phyloP scores from a whole-genome alignment of 73 alveolate genomes.

The Durusdinium trenchii region DNA sequence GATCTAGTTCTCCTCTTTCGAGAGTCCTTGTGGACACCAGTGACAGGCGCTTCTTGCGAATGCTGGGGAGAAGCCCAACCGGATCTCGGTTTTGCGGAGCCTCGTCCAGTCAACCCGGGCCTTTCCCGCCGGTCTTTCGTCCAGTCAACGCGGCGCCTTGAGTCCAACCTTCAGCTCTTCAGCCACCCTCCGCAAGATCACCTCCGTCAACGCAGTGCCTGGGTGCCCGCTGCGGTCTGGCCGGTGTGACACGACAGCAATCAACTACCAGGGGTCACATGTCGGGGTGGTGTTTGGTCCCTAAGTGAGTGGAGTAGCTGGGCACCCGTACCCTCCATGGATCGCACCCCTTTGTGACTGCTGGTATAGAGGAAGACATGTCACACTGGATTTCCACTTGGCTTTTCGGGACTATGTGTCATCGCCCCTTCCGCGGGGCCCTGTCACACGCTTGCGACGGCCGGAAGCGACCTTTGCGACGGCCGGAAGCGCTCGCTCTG shows the following conservation, averaged over 20 bases:
- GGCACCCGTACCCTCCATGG: too few species aligned
- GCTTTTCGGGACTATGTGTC: too few species aligned
- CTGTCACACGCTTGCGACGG: too few species aligned
- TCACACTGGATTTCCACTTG: neutral
- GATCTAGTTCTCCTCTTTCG: neutral
- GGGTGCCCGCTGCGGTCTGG: neutral
- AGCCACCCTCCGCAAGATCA: conserved; percentile 46
- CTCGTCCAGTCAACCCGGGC: neutral
- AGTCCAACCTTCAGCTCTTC: conserved; percentile 33
- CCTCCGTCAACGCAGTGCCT: conserved; percentile 73
- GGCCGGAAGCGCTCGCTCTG: too few species aligned
- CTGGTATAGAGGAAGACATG: neutral
- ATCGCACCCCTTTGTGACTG: too few species aligned
- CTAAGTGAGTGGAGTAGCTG: too few species aligned
- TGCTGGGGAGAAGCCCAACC: neutral
- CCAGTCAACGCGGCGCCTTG: neutral
- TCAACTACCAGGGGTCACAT: neutral
- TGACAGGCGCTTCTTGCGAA: neutral
- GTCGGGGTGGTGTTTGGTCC: too few species aligned
- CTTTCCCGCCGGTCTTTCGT: too few species aligned
- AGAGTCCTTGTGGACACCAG: neutral
- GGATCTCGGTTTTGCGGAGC: neutral
- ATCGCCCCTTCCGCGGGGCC: too few species aligned
- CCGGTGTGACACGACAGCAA: neutral
- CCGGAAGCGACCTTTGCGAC: too few species aligned